Base-by-base conservation (phyloP, 768 basidiomycete genomes). In the Boletus vermiculosoides region DNA sequence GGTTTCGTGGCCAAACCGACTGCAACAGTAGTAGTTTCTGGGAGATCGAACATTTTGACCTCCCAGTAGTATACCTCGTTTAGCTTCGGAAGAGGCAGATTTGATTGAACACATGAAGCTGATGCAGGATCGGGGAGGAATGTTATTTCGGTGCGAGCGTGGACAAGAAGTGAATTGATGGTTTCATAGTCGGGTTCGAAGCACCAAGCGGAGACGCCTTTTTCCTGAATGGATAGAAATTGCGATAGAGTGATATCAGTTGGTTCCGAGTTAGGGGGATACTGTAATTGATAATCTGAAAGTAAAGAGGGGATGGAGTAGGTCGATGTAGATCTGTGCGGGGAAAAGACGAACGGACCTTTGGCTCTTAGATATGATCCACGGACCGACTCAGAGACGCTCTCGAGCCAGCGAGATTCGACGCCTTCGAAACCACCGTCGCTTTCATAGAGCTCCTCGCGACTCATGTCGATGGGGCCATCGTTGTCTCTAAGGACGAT, bases 51-150 rank as follows among this genome's bases (percentile, higher is more conserved):
- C 90, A 98, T 92, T 77, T 99, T 99, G 59, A 94, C 90, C 71
- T 99, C 97, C 92, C 92, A 99, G 71, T 99, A 99, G 71, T 99
- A 99, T 13, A 98, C 94, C 71, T 98, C 97, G 75, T 99, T 99
- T 49, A 98, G 80, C 69, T 98, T 98, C 13, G 97, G 97, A 4
- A 99, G 77, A 2, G 97, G 97, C 11, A 99, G 80, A 71, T 98
- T 99, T 49, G 94, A 96, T 76, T 98, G 93, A 11, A 99, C 97
- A 57, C 84, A 92, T 13, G 96, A 95, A 2, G 92, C 89, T 20
- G 94, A 93, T 31, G 92, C 88, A 23, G 97, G 95, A 68, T 95
- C 90, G n/a, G 92, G 88, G 58, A 99, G 88, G 76, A 99, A 99
- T 7, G 95, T 97, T 64, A 99, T 90, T 75, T 99, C 97, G 0